These are phyloP conservation scores for Citrus sp. DNA, from an alignment of 345 rosid species.

Conservation along the genomic window DNA sequence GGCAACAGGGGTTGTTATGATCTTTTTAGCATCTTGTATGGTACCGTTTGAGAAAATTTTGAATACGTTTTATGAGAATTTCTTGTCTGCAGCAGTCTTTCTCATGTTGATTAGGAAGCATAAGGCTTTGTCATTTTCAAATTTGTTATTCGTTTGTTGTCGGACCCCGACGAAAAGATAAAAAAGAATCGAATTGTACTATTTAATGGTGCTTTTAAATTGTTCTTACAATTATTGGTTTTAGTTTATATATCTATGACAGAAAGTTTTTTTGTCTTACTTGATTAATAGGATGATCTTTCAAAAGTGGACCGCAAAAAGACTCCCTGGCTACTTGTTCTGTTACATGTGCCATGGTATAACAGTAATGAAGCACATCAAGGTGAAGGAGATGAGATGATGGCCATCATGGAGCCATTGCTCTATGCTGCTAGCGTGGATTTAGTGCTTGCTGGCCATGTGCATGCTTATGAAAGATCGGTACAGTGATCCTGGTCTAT, in stretches of 20 bases:
- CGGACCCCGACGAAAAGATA: too few relatives aligned
- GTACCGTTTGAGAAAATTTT: background rate
- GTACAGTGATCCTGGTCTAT: slow-evolving; percentile 32
- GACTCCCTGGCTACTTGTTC: slow-evolving; percentile 89
- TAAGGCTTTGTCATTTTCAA: too few relatives aligned
- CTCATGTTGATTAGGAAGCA: background rate
- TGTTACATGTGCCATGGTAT: slow-evolving; percentile 93
- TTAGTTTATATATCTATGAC: background rate
- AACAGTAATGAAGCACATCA: slow-evolving; percentile 87
- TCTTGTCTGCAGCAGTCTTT: background rate
- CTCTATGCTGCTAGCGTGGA: slow-evolving; percentile 79
- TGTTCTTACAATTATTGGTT: too few relatives aligned
- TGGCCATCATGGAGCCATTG: slow-evolving; percentile 82
- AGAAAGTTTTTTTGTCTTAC: background rate
- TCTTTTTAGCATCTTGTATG: background rate
- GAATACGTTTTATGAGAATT: background rate
- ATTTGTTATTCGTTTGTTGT: too few relatives aligned
- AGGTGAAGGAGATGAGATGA: slow-evolving; percentile 79
- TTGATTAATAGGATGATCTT: slow-evolving; percentile 61
- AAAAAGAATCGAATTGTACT: too few relatives aligned
- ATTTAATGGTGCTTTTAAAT: too few relatives aligned
- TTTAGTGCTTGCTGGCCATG: slow-evolving; percentile 77
- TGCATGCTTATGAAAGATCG: slow-evolving; percentile 94
- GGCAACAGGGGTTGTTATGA: background rate
- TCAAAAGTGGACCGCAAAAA: slow-evolving; percentile 68